Evolutionary conservation across 108 stramenopile genomes (phyloP).

Genomic region (Cylindrotheca closterium): DNA sequence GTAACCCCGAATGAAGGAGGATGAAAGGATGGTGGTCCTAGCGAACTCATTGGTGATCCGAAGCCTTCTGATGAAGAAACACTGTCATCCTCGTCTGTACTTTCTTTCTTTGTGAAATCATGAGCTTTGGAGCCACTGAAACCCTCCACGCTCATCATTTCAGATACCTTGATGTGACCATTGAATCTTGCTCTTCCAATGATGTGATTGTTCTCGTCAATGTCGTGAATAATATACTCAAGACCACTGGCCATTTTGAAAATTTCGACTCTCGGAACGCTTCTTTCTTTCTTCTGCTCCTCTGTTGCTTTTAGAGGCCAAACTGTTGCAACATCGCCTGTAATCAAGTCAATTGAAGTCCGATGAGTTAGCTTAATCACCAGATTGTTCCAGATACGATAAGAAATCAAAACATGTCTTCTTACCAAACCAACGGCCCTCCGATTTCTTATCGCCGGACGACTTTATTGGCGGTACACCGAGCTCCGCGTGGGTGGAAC

Average conservation of each 20-base stretch:
- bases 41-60: constrained; percentile 6
- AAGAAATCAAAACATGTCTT: background rate
- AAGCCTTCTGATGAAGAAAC: constrained; percentile 1
- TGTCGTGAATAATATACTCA: constrained; percentile 84
- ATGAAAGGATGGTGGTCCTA: constrained; percentile 67
- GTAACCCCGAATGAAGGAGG: constrained; percentile 94
- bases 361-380: background rate
- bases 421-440: constrained; percentile 42
- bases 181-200: constrained; percentile 69
- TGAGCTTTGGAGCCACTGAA: constrained; percentile 26
- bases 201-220: constrained; percentile 66
- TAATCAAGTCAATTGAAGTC: constrained; percentile 2
- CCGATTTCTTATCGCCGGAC: constrained; percentile 13
- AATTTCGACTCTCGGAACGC: constrained; percentile 66
- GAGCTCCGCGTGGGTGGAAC: constrained; percentile 47
- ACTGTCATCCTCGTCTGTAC: constrained; percentile 3
- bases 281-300: constrained; percentile 60
- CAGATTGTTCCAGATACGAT: background rate
- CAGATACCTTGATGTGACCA: constrained; percentile 70
- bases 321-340: constrained; percentile 77
- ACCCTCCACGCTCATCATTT: constrained; percentile 71
- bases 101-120: constrained; percentile 1
- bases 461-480: constrained; percentile 51
- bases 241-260: constrained; percentile 89
- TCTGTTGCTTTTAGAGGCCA: constrained; percentile 66